Evolutionary conservation across 164 flowering plant species (phyloP), one percentile per base, ranked within the genome.

Genomic region (Annona squamosa): DNA sequence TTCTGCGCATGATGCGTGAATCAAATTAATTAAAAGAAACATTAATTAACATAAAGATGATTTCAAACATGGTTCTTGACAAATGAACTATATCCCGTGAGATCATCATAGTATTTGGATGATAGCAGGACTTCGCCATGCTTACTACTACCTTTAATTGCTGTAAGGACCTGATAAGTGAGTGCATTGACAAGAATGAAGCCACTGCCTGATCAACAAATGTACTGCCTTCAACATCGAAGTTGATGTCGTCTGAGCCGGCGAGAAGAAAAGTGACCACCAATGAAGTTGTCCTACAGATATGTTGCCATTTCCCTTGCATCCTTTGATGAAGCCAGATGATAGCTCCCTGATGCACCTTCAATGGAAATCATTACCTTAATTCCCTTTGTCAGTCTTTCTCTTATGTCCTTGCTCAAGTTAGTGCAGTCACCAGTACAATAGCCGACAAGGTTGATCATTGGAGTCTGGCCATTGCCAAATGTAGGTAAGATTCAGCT

Each of bases 381-480:
- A n/a, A 72, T 62, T 7, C 52, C 67, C 26, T 26, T 19, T 42
- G 18, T 5, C 45, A 62, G 68, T 43, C 74, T 62, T 6, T 67
- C 43, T 43, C 48, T 46, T 45, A 72, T 63, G 74, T 72, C 68
- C 5, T 45, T 26, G 18, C 74, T 72, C 42, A 72, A 37, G 44
- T 59, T 17, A 45, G 74, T 62, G 42, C 74, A 72, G 48, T 65
- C 66, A 59, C 42, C 42, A 3, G 74, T 62, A 63, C 74, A 72
- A 18, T 63, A 68, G 74, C 74, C 74, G 0, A 68, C 74, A 9
- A 72, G 68, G 74, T 72, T 72, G 67, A 72, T 61, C 63, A 56
- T 43, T 62, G 74, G 74, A 47, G 67, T 72, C 52, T 44, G 67
- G 10, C 56, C 67, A 9, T 62, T 72, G 74, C 74, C 68, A 10